These are phyloP conservation scores for Pseudocercospora fuligena DNA, from an alignment of 2,329 filamentous ascomycete genomes.

Conservation along the genomic window DNA sequence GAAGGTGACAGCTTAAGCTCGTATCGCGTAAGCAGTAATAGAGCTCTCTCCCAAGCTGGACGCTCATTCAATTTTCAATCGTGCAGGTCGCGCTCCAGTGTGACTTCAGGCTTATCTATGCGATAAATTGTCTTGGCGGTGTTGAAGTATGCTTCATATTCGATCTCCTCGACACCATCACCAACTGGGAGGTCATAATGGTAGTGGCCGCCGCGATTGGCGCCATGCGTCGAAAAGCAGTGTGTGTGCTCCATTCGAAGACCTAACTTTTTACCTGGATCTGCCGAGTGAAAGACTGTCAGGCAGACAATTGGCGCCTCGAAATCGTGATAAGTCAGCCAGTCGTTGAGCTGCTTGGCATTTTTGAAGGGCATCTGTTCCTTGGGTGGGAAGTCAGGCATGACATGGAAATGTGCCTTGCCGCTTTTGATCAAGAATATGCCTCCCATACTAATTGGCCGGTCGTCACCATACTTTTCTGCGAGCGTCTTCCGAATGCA, in stretches of 20 bases:
- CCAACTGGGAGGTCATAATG: conserved; percentile 34
- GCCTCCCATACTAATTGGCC: conserved; percentile 35
- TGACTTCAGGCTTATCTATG: conserved; percentile 37
- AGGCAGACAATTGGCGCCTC: conserved; percentile 39
- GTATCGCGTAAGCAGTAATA: not conserved
- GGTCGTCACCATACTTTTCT: conserved; percentile 30
- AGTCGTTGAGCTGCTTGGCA: conserved; percentile 35
- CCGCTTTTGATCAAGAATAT: conserved; percentile 37
- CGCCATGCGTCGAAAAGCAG: conserved; percentile 36
- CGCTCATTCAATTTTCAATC: conserved; percentile 26
- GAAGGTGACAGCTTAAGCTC: not conserved
- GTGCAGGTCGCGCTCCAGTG: conserved; percentile 34
- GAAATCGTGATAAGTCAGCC: conserved; percentile 39
- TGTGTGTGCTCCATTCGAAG: conserved; percentile 42
- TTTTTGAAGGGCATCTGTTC: conserved; percentile 32
- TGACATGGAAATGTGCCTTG: conserved; percentile 37
- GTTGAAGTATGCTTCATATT: conserved; percentile 42
- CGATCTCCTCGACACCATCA: conserved; percentile 33
- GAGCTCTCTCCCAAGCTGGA: not conserved
- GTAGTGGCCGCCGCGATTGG: conserved; percentile 38
- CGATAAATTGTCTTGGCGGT: conserved; percentile 38
- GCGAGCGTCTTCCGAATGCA: conserved; percentile 33
- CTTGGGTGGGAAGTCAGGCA: conserved; percentile 38
- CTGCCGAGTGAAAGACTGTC: conserved; percentile 37
- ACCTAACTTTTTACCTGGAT: conserved; percentile 35